Evolutionary conservation across 495 filamentous ascomycete genomes (phyloP).

Genomic region (Hypoxylon rickii): DNA sequence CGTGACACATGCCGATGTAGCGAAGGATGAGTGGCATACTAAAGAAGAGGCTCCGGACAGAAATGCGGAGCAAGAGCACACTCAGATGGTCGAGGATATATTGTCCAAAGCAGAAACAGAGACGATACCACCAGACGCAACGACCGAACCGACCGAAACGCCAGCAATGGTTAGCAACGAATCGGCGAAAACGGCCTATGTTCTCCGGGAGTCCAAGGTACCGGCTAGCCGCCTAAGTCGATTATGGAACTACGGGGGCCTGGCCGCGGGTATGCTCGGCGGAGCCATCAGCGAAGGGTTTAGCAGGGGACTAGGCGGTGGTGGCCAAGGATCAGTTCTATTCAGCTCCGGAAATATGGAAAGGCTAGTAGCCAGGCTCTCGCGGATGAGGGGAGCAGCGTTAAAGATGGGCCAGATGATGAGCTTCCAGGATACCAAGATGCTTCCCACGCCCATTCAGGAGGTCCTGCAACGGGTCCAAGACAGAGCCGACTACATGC

Average conservation of each 20-base stretch:
- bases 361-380: slow-evolving; percentile 86
- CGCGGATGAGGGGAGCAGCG: slow-evolving; percentile 95
- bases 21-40: slow-evolving; percentile 16
- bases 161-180: slow-evolving; percentile 15
- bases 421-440: slow-evolving; percentile 96
- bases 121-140: slow-evolving; percentile 2
- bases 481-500: slow-evolving; percentile 98
- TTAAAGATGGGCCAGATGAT: slow-evolving; percentile 98
- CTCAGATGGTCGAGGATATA: slow-evolving; percentile 24
- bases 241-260: slow-evolving; percentile 91
- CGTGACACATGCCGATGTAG: slow-evolving; percentile 21
- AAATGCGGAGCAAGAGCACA: slow-evolving; percentile 20
- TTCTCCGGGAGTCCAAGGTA: slow-evolving; percentile 86
- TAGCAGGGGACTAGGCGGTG: slow-evolving; percentile 66
- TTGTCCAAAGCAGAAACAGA: slow-evolving; percentile 22
- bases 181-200: slow-evolving; percentile 50
- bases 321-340: slow-evolving; percentile 73
- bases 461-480: slow-evolving; percentile 91
- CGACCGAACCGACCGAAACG: slow-evolving; percentile 11
- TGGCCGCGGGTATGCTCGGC: slow-evolving; percentile 93
- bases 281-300: slow-evolving; percentile 87
- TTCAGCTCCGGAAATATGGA: slow-evolving; percentile 90
- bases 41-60: slow-evolving; percentile 16
- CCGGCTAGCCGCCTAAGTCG: slow-evolving; percentile 85
- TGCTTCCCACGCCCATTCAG: slow-evolving; percentile 84